Evolutionary conservation across 495 filamentous ascomycete species (phyloP), one percentile per base, ranked within the genome.

Genomic region (Penicillium odoratum): DNA sequence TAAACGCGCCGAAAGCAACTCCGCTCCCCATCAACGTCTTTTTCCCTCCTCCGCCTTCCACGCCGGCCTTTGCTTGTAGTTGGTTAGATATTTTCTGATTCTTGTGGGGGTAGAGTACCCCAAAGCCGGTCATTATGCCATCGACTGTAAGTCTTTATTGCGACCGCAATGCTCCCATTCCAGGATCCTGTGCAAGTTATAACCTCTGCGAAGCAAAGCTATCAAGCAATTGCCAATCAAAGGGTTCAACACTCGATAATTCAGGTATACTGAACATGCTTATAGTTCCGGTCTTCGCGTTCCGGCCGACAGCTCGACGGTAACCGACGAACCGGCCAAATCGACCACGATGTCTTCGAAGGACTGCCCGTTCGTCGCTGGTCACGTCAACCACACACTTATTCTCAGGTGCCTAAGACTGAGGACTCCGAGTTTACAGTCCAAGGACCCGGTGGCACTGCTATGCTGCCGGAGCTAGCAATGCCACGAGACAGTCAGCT

Each of bases 331-430:
- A 88, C 87, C 47, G 86, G 90, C 53, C 87, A 88, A 67, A 84
- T 89, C 45, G 94, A 98, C 64, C 91, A 97, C 69, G 95, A 98
- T 78, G 86, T 97, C 63, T 94, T 96, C 59, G 93, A 98, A 73
- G 92, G 94, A 45, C 80, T 98, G 6, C 94, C 94, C 18, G 86
- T 98, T 48, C 88, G 93, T 56, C 90, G 95, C 80, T 98, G 93
- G 91, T 84, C 88, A 56, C 84, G 85, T 53, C 83, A 87, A 65
- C 77, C 74, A 72, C 84, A 93, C 30, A 88, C 79, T 36, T 73
- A 95, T 60, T 88, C 84, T 51, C 85, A 90, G 47, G 83, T 84
- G 0, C 77, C 80, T 0, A 83, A 83, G 21, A 69, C 80, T 28
- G 84, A 86, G 18, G 78, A 71, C 1, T 73, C 72, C 38, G 70